phyloP scores from a whole-genome alignment of 495 filamentous ascomycete species.

The Delitschia confertaspora region DNA sequence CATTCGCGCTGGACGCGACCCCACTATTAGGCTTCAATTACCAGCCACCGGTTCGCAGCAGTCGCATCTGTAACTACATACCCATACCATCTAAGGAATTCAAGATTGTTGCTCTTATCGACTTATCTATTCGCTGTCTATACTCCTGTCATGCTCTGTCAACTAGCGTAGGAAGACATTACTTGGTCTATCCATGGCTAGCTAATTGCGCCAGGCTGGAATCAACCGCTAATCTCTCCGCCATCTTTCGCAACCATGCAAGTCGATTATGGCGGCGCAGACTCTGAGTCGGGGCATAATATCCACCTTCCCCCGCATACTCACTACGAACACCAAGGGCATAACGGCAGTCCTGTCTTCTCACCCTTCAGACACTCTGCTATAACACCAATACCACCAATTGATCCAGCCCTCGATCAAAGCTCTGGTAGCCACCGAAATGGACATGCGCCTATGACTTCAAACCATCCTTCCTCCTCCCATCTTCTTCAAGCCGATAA shows the following conservation, averaged over 20 bases:
- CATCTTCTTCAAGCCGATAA: slow-evolving; percentile 25
- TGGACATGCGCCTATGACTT: slow-evolving; percentile 25
- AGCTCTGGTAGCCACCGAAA: slow-evolving; percentile 18
- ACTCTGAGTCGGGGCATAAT: slow-evolving; percentile 24
- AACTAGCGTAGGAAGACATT: slow-evolving; percentile 13
- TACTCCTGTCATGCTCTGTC: slow-evolving; percentile 9
- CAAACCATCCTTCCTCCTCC: slow-evolving; percentile 14
- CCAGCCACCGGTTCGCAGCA: not conserved
- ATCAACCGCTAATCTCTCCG: slow-evolving; percentile 5
- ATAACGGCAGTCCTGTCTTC: slow-evolving; percentile 22
- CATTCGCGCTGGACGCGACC: slow-evolving; percentile 1
- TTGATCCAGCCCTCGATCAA: slow-evolving; percentile 27
- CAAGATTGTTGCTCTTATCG: slow-evolving; percentile 12
- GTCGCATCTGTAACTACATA: not conserved
- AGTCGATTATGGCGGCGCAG: slow-evolving; percentile 22
- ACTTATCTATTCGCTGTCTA: not conserved
- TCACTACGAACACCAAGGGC: slow-evolving; percentile 22
- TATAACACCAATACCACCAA: slow-evolving; percentile 23
- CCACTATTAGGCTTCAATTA: not conserved
- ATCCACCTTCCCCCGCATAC: slow-evolving; percentile 24
- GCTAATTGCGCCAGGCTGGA: slow-evolving; percentile 10
- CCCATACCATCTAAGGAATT: not conserved
- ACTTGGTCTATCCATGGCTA: slow-evolving; percentile 20
- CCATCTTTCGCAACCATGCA: slow-evolving; percentile 23
- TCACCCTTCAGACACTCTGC: slow-evolving; percentile 25